Base-by-base conservation (phyloP, 2,329 filamentous ascomycete genomes). In the Fusarium bactridioides region DNA sequence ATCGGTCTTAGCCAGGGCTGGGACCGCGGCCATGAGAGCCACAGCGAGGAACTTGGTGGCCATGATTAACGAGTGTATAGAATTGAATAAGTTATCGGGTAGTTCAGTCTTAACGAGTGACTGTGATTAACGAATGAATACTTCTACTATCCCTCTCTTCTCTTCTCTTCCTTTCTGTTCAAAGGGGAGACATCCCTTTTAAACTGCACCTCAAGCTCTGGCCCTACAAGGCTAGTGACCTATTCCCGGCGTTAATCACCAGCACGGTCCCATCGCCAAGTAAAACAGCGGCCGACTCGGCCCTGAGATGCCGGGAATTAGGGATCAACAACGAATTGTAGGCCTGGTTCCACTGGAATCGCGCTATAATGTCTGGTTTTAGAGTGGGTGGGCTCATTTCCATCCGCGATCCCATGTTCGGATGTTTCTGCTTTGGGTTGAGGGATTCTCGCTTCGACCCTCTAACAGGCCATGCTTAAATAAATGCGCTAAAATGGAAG, bases 1-100 rank as follows among this genome's bases (percentile, higher is more conserved):
- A 73, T 87, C 84, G 38, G 86, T 87, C 70, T 77, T 83, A 50
- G 84, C 86, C 23, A 82, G 69, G 57, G 76, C 82, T 44, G 78
- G 75, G 10, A 79, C 69, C 40, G 79, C 78, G 65, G 82, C 72
- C 29, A 82, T 61, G 56, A 80, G 74, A 41, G 73, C 72, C 54
- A 45, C 65, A 21, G 76, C 67, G 61, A 78, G 38, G 44, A 77
- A 68, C 64, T 76, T 77, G 64, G 74, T 29, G 29, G 66, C 54
- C 80, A 81, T 80, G 51, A 59, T 71, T 72, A 71, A 61, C 47
- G 71, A 74, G 57, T 58, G 54, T 55, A 56, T 23, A 44, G 43
- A 54, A 62, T 57, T 44, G 37, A 61, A 33, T 41, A 40, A 54
- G n/a, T 31, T 29, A 21, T 48, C 31, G 8, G 12, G 31, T 33